Conservation (phyloP, 1,284 basidiomycete genomes). For the Ganoderma leucocontextum region DNA sequence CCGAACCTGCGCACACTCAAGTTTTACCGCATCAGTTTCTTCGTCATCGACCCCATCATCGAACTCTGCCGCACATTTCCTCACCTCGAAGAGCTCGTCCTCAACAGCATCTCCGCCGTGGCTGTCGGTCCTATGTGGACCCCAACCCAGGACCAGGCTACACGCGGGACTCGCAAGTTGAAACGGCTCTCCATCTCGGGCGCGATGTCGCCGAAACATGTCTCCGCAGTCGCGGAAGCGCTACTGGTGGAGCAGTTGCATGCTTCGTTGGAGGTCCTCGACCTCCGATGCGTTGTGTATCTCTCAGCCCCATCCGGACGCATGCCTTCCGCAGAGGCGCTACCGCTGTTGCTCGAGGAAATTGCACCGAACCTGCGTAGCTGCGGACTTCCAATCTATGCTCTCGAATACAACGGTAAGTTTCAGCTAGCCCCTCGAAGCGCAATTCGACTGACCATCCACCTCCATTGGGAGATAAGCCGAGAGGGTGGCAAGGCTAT, state of each 20-base stretch:
- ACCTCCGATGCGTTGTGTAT: neutral
- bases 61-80: neutral
- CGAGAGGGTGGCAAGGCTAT: neutral
- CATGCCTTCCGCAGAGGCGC: neutral
- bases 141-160: neutral
- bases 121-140: neutral
- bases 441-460: neutral
- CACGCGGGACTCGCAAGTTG: neutral
- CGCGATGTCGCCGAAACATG: neutral
- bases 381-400: neutral
- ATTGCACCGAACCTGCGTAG: neutral
- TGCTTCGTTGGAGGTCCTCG: neutral
- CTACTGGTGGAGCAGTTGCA: neutral
- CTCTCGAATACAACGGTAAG: neutral
- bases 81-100: neutral
- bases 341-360: neutral
- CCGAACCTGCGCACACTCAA: neutral
- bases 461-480: too few species aligned
- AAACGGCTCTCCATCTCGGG: neutral
- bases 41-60: neutral
- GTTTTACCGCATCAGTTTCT: neutral
- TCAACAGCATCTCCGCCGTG: neutral
- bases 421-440: neutral
- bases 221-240: neutral
- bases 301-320: neutral